Percentiles rank a stretch among this genome's conserved stretches.
phyloP scores from a whole-genome alignment of 805 yeast genomes.

The Lachancea lanzarotensis region DNA sequence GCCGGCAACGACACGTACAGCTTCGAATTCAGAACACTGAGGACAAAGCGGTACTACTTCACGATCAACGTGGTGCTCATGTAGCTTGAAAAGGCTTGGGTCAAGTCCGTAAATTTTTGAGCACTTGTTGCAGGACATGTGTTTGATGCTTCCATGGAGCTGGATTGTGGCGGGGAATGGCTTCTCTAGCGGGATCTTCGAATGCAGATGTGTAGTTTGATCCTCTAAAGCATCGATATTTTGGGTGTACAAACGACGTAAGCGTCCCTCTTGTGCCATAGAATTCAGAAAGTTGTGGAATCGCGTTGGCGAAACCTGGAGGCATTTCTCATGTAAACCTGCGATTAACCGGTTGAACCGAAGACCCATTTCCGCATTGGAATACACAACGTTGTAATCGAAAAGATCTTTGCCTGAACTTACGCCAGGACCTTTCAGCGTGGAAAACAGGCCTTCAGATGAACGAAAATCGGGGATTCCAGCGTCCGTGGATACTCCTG shows the following conservation, averaged over 20 bases:
- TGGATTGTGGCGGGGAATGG: conserved; percentile 61
- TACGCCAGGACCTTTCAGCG: conserved; percentile 36
- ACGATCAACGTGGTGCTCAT: conserved; percentile 24
- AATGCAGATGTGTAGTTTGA: conserved; percentile 43
- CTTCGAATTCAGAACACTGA: conserved; percentile 55
- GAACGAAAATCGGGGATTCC: conserved; percentile 90
- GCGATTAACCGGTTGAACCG: conserved; percentile 72
- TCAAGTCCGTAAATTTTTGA: conserved; percentile 48
- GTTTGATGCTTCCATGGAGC: conserved; percentile 74
- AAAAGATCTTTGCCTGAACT: conserved; percentile 62
- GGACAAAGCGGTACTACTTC: conserved; percentile 50
- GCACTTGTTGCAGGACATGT: conserved; percentile 75
- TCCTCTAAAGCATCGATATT: conserved; percentile 79
- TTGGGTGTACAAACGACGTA: conserved; percentile 76
- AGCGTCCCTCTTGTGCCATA: conserved; percentile 54
- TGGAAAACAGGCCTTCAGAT: conserved; percentile 65
- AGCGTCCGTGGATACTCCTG: conserved; percentile 85
- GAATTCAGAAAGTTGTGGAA: conserved; percentile 62
- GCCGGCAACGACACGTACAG: conserved; percentile 52
- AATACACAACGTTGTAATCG: conserved; percentile 64
- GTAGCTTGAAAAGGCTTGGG: conserved; percentile 42
- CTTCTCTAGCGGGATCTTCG: conserved; percentile 34
- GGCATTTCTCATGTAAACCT: conserved; percentile 50
- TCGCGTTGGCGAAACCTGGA: conserved; percentile 57
- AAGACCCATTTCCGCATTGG: conserved; percentile 51